These are phyloP conservation scores for Phoma herbarum DNA, from an alignment of 2,329 filamentous ascomycete genomes.

Conservation along the genomic window DNA sequence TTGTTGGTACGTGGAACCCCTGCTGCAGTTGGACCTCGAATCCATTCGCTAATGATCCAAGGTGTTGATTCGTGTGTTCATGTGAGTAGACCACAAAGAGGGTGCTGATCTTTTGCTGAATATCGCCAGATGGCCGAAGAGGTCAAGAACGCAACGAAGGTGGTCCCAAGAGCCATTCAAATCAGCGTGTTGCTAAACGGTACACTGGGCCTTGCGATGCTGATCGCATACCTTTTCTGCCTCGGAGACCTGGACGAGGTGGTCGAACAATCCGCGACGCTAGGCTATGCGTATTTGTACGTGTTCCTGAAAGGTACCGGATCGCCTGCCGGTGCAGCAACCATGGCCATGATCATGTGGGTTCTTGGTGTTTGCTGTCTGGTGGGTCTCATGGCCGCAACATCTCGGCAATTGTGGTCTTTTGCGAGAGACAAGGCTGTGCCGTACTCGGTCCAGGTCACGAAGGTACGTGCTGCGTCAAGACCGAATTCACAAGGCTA, in stretches of 20 bases:
- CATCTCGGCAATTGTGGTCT: neutral
- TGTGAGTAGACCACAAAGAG: too few species aligned
- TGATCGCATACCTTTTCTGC: neutral
- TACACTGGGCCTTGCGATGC: neutral
- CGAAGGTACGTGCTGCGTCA: neutral
- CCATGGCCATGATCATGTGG: neutral
- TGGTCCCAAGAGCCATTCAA: neutral
- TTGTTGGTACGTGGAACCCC: neutral
- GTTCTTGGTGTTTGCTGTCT: neutral
- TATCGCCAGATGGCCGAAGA: neutral
- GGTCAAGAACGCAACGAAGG: neutral
- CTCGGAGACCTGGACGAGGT: neutral
- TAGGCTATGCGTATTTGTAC: neutral
- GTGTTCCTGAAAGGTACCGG: neutral
- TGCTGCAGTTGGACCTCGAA: too few species aligned
- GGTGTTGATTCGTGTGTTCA: neutral
- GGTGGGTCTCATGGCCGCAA: neutral
- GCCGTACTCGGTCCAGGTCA: neutral
- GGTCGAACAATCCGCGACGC: neutral
- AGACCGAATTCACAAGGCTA: neutral
- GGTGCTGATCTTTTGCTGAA: neutral
- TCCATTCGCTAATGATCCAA: too few species aligned
- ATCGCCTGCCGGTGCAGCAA: neutral
- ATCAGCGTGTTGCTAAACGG: neutral
- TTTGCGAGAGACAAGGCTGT: neutral